phyloP scores from a whole-genome alignment of 2,329 filamentous ascomycete species.

The Fusarium bactridioides region DNA sequence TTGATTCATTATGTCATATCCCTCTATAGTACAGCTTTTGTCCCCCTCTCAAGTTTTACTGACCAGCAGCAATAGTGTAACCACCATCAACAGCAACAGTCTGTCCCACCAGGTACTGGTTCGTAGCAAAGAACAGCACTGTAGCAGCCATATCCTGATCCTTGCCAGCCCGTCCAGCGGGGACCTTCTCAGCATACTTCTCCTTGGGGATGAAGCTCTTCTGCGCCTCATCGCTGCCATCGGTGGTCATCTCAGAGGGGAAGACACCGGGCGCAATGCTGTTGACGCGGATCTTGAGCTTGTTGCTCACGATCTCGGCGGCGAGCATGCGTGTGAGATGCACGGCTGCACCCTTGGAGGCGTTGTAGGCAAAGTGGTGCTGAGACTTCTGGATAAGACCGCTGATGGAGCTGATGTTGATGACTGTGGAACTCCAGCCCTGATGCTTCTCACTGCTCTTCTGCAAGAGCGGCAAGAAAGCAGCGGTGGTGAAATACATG shows the following conservation, averaged over 20 bases:
- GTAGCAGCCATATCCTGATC: slow-evolving; percentile 75
- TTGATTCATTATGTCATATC: not conserved
- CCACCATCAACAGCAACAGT: slow-evolving; percentile 55
- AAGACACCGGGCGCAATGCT: slow-evolving; percentile 77
- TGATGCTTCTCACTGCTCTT: slow-evolving; percentile 52
- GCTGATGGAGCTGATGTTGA: slow-evolving; percentile 74
- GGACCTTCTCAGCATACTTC: slow-evolving; percentile 67
- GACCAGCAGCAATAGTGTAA: slow-evolving; percentile 50
- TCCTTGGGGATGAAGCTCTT: slow-evolving; percentile 68
- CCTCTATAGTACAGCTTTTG: not conserved
- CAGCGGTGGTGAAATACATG: slow-evolving; percentile 70
- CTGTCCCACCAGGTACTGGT: slow-evolving; percentile 56
- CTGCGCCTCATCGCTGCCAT: slow-evolving; percentile 54
- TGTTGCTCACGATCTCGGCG: slow-evolving; percentile 64
- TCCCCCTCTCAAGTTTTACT: not conserved
- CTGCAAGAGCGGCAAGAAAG: slow-evolving; percentile 69
- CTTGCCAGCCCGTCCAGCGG: slow-evolving; percentile 71
- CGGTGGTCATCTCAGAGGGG: slow-evolving; percentile 76
- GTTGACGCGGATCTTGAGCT: slow-evolving; percentile 72
- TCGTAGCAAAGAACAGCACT: slow-evolving; percentile 62
- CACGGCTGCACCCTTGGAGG: slow-evolving; percentile 69
- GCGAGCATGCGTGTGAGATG: slow-evolving; percentile 72
- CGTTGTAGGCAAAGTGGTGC: slow-evolving; percentile 72
- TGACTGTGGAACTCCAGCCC: slow-evolving; percentile 65
- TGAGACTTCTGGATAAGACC: slow-evolving; percentile 69